Evolutionary conservation across 805 yeast species (phyloP), one percentile per base, ranked within the genome.

Genomic region (Barnettozyma botsteinii): DNA sequence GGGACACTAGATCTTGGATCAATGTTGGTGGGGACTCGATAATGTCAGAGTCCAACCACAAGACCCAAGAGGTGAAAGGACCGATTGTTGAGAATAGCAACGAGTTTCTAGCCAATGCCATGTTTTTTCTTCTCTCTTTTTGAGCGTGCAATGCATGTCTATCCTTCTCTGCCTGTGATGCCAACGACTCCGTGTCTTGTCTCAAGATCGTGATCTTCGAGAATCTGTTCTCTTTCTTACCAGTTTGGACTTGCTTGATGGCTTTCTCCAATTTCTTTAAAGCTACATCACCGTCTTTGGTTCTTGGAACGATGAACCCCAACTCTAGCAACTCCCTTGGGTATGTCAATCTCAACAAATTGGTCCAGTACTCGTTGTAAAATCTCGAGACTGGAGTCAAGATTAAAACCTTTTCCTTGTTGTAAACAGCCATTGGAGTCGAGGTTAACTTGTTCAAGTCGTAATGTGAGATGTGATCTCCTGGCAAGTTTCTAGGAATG

Each of bases 1-100:
- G 96, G 10, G 71, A 56, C 14, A 91, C 79, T 73, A 93, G 65
- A 58, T 91, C 98, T 66, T 93, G 95, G 47, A 93, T 75, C 53
- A 93, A 65, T 14, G 84, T 77, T 12, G 74, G 64, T 14, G 96
- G 95, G 5, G 96, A 77, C 63, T 93, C 99, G 25, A 89, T 74
- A 32, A 93, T 81, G 63, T 93, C 99, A 3, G 95, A 81, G 62
- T 93, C 99, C 50, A 93, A 68, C 99, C 99, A 93, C 37, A 93
- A 67, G 15, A 91, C 84, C 98, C 98, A 93, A 18, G 94, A 78
- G 3, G 95, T 88, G 51, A 83, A 76, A 17, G 97, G 95, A 4
- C 88, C 84, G 34, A 93, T 67, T 2, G 97, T 79, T 9, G 97
- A 84, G 65, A 88, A 87, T 35, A 93, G 70, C 42, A 93, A 67